Conservation (phyloP, 2,329 filamentous ascomycete species). For the Epicoccum nigrum region DNA sequence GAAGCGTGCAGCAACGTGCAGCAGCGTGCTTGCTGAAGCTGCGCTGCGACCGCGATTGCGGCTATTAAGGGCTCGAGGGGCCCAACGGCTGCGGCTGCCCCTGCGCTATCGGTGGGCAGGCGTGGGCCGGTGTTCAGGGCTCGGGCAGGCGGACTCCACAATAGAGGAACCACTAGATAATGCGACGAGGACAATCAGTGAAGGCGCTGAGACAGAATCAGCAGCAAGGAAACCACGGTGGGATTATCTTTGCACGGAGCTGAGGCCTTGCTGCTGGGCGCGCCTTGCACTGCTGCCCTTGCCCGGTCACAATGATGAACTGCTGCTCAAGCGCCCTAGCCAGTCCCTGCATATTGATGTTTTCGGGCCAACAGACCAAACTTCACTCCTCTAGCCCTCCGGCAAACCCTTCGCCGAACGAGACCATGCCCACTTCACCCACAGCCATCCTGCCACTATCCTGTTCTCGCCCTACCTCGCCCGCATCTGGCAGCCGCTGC, state of each 20-base stretch:
- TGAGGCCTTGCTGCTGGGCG: neutral
- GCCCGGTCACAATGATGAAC: neutral
- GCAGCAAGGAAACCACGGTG: neutral
- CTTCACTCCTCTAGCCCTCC: neutral
- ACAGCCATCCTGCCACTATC: neutral
- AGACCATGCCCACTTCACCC: conserved; percentile 2
- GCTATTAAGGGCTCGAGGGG: no score
- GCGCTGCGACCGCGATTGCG: conserved; percentile 17
- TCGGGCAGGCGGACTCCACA: conserved; percentile 1
- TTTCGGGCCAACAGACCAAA: conserved; percentile 1
- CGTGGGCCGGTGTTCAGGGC: neutral
- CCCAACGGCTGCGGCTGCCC: conserved; percentile 22
- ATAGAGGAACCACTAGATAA: conserved; percentile 10
- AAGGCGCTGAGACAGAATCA: neutral
- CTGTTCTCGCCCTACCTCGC: conserved; percentile 1
- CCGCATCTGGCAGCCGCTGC: conserved; percentile 8
- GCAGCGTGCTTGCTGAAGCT: conserved; percentile 15
- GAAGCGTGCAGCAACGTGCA: neutral
- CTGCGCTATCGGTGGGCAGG: conserved; percentile 16
- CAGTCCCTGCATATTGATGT: conserved; percentile 13
- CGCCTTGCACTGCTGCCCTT: neutral
- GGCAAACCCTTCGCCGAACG: conserved; percentile 5
- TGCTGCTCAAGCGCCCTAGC: conserved; percentile 4
- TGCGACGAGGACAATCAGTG: neutral
- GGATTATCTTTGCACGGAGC: neutral